Base-by-base conservation (phyloP, 2,329 filamentous ascomycete genomes). In the Fusarium veterinarium region DNA sequence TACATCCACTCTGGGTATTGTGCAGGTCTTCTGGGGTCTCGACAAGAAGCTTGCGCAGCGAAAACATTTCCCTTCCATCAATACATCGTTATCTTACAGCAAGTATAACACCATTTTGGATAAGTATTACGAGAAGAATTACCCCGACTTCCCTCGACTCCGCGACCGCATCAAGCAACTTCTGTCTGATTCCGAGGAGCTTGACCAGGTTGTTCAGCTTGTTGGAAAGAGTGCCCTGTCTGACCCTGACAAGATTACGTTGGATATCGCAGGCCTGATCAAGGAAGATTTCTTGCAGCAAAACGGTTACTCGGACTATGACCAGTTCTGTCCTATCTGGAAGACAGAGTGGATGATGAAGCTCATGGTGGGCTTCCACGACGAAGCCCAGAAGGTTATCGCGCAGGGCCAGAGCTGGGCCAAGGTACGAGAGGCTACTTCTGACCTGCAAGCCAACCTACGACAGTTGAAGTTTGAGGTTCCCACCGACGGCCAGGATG, bases 261-360 rank as follows among this genome's bases (percentile, higher is more conserved):
- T 99, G 58, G 97, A 98, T 81, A 91, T 99, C 71, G 93, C 96
- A 23, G 91, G 90, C 23, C 86, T 99, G 76, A 86, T 99, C 84
- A 99, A 99, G 90, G 96, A 99, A 81, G 96, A 99, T 82, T 99
- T 99, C 86, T 83, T 99, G 81, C 96, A 99, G 85, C 96, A 99
- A 84, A 99, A 99, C 86, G 96, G 96, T 72, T 99, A 99, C 90
- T 96, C 93, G 76, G 94, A 98, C 84, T 98, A 99, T 82, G 96
- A 99, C 81, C 95, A 98, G 86, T 99, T 97, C 91, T 99, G 96
- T 81, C 96, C 96, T 55, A 90, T 99, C 80, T 99, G 96, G 96
- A 99, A 99, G 92, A 99, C 96, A 1, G 93, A 97, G 83, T 99
- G 96, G 92, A 98, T 99, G 96, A 99, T 99, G 96, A 98, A 97